Conservation (phyloP, 1,139 yeast species). For the Candida sanyaensis region DNA sequence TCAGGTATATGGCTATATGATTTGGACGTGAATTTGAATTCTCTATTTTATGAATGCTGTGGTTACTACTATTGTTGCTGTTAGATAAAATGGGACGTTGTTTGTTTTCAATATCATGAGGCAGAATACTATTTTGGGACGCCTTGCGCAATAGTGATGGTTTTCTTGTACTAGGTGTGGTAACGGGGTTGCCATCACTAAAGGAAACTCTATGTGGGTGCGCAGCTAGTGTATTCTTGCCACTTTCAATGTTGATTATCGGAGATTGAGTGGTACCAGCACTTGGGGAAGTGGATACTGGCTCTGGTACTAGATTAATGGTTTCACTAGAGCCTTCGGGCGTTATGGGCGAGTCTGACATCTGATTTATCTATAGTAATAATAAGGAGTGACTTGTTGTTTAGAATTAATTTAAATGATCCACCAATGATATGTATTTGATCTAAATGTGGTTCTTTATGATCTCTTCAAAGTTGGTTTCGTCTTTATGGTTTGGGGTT, state of each 20-base stretch:
- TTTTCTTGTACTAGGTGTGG: neutral
- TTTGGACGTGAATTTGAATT: neutral
- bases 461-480: too few species aligned
- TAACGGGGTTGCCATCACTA: neutral
- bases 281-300: neutral
- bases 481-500: too few species aligned
- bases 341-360: neutral
- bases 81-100: conserved; percentile 1
- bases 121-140: neutral
- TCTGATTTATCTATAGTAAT: neutral
- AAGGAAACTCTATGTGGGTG: neutral
- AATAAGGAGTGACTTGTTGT: too few species aligned
- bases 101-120: neutral
- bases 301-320: neutral
- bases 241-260: neutral
- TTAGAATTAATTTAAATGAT: neutral
- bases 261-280: neutral
- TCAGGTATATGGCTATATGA: neutral
- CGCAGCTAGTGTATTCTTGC: neutral
- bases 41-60: neutral
- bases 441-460: neutral
- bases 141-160: conserved; percentile 1
- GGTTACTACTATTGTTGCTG: neutral
- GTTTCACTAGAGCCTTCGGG: neutral
- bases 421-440: neutral